Percentiles rank a stretch among this genome's conserved stretches.
These are phyloP conservation scores for Trichaptum fuscoviolaceum DNA, from an alignment of 768 basidiomycete genomes.

Conservation along the genomic window DNA sequence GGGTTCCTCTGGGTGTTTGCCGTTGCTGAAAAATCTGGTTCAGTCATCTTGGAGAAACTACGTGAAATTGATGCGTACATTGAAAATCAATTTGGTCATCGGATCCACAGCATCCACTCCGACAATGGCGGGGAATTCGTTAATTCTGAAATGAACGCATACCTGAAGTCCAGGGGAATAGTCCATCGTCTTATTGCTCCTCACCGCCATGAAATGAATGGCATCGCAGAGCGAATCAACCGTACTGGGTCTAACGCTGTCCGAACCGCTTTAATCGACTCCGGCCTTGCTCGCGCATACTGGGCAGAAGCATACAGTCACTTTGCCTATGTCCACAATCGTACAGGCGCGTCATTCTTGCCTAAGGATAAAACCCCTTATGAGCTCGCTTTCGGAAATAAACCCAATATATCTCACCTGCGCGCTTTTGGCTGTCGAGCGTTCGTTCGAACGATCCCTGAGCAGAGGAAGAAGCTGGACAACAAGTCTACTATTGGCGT, in stretches of 20 bases:
- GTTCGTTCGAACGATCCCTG: conserved; percentile 21
- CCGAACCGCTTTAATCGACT: conserved; percentile 19
- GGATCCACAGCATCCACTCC: conserved; percentile 11
- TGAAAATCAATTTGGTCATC: no score
- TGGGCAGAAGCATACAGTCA: conserved; percentile 11
- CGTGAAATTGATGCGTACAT: no score
- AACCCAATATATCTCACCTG: conserved; percentile 25
- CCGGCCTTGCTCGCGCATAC: conserved; percentile 16
- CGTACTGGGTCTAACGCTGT: conserved; percentile 21
- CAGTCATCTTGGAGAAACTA: not conserved
- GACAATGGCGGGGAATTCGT: conserved; percentile 28
- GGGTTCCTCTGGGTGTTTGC: conserved; percentile 5
- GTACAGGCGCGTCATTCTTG: not conserved
- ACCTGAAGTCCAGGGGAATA: conserved; percentile 19
- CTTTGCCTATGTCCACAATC: not conserved
- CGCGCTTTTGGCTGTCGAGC: conserved; percentile 26
- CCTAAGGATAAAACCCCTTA: conserved; percentile 13
- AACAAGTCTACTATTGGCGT: not conserved
- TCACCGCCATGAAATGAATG: conserved; percentile 27
- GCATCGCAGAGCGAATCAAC: conserved; percentile 25
- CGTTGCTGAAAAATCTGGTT: not conserved
- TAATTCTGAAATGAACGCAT: conserved; percentile 17
- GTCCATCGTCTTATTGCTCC: conserved; percentile 19
- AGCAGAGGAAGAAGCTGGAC: conserved; percentile 15
- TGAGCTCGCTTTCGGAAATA: conserved; percentile 15